These are phyloP conservation scores for Kregervanrija pseudodelftensis DNA, from an alignment of 805 yeast genomes.

Conservation along the genomic window DNA sequence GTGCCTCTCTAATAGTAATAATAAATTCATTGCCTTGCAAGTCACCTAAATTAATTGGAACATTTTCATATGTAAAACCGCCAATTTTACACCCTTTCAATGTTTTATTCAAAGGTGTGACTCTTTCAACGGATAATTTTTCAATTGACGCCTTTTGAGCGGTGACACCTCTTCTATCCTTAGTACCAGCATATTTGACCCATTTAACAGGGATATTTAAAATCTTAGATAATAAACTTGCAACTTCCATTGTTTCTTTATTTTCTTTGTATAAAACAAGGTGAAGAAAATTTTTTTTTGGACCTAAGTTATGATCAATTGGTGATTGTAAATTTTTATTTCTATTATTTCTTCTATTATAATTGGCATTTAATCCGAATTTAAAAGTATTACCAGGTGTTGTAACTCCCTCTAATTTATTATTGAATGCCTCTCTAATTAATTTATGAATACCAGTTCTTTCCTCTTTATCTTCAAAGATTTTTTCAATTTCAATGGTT, in stretches of 20 bases:
- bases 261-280: slow-evolving; percentile 87
- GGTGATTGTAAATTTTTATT: slow-evolving; percentile 33
- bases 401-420: slow-evolving; percentile 74
- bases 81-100: slow-evolving; percentile 77
- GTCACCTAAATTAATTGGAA: slow-evolving; percentile 68
- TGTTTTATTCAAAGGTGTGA: slow-evolving; percentile 67
- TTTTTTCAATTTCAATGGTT: slow-evolving; percentile 45
- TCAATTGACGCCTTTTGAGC: slow-evolving; percentile 73
- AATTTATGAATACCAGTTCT: slow-evolving; percentile 77
- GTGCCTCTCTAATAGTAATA: slow-evolving; percentile 74
- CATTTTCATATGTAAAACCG: slow-evolving; percentile 60
- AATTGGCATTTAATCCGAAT: slow-evolving; percentile 46
- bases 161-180: slow-evolving; percentile 93
- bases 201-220: slow-evolving; percentile 65
- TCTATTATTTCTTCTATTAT: slow-evolving; percentile 31
- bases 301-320: slow-evolving; percentile 69
- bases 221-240: slow-evolving; percentile 62
- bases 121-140: slow-evolving; percentile 64
- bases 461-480: slow-evolving; percentile 58
- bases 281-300: slow-evolving; percentile 59
- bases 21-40: slow-evolving; percentile 82
- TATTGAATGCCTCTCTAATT: slow-evolving; percentile 64
- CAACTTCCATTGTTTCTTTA: slow-evolving; percentile 96
- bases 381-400: slow-evolving; percentile 58
- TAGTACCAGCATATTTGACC: slow-evolving; percentile 87